Evolutionary conservation across 2,329 filamentous ascomycete genomes (phyloP), one percentile per base, ranked within the genome.

Genomic region (Bipolaris victoriae): DNA sequence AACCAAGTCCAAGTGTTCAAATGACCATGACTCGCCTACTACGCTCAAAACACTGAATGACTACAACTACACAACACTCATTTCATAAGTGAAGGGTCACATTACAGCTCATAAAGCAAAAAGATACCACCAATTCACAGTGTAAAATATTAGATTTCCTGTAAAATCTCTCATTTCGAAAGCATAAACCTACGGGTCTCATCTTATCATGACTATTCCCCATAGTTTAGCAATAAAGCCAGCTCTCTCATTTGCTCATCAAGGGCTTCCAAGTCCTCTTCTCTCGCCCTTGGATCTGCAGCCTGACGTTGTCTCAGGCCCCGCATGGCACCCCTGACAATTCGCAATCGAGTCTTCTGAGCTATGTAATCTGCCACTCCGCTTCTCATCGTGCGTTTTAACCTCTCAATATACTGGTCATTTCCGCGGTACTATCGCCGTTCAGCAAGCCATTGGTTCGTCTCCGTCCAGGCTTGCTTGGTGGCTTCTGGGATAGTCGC

Each of bases 381-480:
- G 5, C 7, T 35, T 18, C 18, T 11, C 39, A 26, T 33, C 22
- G 3, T 29, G 3, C 22, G n/a, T 9, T 2, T 6, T 15, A 35
- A 10, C 20, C 20, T 20, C 18, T 10, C 31, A 18, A 20, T 10
- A 3, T 13, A 5, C 16, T 7, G 16, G 10, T 10, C 24, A 20
- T 16, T 11, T 20, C 31, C 15, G 11, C 31, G 49, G 26, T 37
- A 1, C 63, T 71, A 76, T 55, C 72, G 70, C 41, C 70, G 61
- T 18, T 58, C 62, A 39, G 65, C 52, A 49, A 89, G 73, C 87
- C 87, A 89, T 49, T 80, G 80, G 64, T 88, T 83, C 4, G 83
- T 84, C 53, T 84, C 82, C n/a, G 79, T 79, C 81, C 87, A 89
- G 41, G 81, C 64, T 63, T 83, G 81, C 50, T 80, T 78, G 35